Percentiles rank a stretch among this genome's conserved stretches.
Evolutionary conservation across 2,329 filamentous ascomycete species (phyloP).

Genomic region (Cladosporium halotolerans): DNA sequence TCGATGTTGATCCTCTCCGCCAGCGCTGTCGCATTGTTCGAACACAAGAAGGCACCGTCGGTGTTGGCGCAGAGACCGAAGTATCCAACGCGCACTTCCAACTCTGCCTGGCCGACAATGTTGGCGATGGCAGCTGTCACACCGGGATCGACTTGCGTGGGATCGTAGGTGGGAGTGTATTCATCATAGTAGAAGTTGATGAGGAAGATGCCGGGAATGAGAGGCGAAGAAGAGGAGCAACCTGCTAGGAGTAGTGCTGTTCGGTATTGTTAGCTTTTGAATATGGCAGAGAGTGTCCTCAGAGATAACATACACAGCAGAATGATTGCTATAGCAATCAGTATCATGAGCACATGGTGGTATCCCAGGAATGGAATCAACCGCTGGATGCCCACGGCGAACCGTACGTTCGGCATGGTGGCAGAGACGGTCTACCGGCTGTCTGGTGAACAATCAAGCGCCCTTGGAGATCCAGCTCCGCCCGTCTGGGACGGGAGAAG

Average conservation of each 20-base stretch:
- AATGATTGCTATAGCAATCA: constrained; percentile 90
- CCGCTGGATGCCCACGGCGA: constrained; percentile 48
- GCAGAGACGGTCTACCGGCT: constrained; percentile 31
- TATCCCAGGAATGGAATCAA: constrained; percentile 59
- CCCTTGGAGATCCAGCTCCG: constrained; percentile 6
- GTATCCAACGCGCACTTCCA: constrained; percentile 92
- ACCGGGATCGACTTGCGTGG: constrained; percentile 84
- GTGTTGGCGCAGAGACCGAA: constrained; percentile 96
- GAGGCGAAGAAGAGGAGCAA: constrained; percentile 90
- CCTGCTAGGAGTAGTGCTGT: constrained; percentile 85
- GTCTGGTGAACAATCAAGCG: constrained; percentile 18
- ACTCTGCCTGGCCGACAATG: constrained; percentile 75
- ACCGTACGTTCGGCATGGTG: constrained; percentile 44
- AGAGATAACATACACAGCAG: constrained; percentile 66
- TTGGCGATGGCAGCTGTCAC: constrained; percentile 80
- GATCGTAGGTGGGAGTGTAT: constrained; percentile 75
- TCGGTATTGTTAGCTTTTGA: neutral
- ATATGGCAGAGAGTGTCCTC: constrained; percentile 1
- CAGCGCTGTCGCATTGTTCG: constrained; percentile 90
- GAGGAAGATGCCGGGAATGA: constrained; percentile 94
- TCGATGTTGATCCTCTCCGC: constrained; percentile 84
- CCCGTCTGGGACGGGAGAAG: constrained; percentile 13
- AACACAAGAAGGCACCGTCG: constrained; percentile 88
- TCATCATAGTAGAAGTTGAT: constrained; percentile 94
- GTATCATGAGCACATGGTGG: constrained; percentile 92